phyloP scores from a whole-genome alignment of 495 filamentous ascomycete species.

The Aspergillus nanangensis region DNA sequence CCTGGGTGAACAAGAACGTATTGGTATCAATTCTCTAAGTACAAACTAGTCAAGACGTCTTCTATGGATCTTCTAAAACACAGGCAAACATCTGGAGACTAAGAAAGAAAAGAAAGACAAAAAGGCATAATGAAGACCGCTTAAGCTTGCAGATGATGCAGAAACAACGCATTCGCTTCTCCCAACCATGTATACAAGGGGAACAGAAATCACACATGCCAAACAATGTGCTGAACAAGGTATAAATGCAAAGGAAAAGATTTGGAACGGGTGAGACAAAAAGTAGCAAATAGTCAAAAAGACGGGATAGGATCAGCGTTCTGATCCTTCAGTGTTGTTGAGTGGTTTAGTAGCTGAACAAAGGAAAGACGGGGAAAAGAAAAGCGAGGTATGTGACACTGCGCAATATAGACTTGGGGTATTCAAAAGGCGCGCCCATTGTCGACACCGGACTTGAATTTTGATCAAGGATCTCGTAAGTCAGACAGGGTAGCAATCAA shows the following conservation, averaged over 20 bases:
- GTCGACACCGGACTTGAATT: too few species aligned
- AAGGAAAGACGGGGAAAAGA: too few species aligned
- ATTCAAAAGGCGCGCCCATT: too few species aligned
- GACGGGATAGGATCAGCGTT: neutral
- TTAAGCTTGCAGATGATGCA: conserved; percentile 14
- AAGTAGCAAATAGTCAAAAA: neutral
- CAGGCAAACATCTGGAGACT: neutral
- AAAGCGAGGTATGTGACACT: too few species aligned
- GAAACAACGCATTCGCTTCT: conserved; percentile 11
- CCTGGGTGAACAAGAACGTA: neutral
- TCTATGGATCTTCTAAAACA: conserved; percentile 19
- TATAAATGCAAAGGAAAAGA: conserved; percentile 1
- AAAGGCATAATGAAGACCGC: conserved; percentile 13
- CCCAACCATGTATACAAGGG: conserved; percentile 13
- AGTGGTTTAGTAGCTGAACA: too few species aligned
- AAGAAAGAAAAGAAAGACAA: conserved; percentile 5
- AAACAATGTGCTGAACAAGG: conserved; percentile 2
- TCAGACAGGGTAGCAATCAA: neutral
- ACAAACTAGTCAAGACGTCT: conserved; percentile 9
- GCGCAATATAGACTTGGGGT: too few species aligned
- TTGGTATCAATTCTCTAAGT: conserved; percentile 22
- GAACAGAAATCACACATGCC: conserved; percentile 10
- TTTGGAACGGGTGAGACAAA: neutral
- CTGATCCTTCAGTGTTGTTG: too few species aligned
- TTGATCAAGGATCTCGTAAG: too few species aligned